Evolutionary conservation across 2,329 filamentous ascomycete genomes (phyloP).

Genomic region (Fragosphaeria purpurea): DNA sequence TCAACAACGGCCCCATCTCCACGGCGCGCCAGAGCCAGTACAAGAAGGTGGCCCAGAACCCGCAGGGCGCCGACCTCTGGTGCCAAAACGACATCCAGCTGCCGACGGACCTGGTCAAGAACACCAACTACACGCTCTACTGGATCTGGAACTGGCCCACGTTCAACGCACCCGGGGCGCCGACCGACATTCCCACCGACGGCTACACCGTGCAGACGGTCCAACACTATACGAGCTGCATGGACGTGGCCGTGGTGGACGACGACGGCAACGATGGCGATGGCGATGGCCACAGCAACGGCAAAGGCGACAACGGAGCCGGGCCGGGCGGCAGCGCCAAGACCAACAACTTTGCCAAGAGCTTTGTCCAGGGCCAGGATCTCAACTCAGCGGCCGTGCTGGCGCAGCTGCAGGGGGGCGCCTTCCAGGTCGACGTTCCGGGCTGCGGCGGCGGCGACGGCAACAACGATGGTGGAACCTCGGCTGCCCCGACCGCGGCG

Average conservation of each 20-base stretch:
- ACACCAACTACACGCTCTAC: conserved; percentile 69
- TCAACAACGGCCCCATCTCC: conserved; percentile 52
- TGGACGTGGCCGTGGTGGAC: conserved; percentile 24
- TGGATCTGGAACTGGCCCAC: conserved; percentile 96
- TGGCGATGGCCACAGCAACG: no score
- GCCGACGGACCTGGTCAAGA: conserved; percentile 52
- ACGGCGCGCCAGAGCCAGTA: conserved; percentile 46
- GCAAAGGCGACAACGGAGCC: no score
- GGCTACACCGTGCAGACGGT: conserved; percentile 20
- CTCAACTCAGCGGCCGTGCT: conserved; percentile 34
- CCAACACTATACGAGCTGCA: conserved; percentile 33
- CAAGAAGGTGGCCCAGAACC: conserved; percentile 37
- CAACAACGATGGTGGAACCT: conserved; percentile 4
- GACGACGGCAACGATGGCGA: background rate
- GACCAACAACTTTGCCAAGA: conserved; percentile 10
- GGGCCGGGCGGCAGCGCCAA: background rate
- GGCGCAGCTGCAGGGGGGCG: conserved; percentile 31
- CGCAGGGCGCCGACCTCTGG: conserved; percentile 51
- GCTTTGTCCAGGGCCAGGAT: conserved; percentile 28
- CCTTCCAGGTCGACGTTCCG: conserved; percentile 34
- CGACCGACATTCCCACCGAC: conserved; percentile 23
- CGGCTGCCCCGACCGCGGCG: conserved; percentile 10
- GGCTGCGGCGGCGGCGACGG: background rate
- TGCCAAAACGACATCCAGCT: conserved; percentile 78
- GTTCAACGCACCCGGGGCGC: conserved; percentile 27